Conservation (phyloP, 805 yeast species). For the Candida maltosa region DNA sequence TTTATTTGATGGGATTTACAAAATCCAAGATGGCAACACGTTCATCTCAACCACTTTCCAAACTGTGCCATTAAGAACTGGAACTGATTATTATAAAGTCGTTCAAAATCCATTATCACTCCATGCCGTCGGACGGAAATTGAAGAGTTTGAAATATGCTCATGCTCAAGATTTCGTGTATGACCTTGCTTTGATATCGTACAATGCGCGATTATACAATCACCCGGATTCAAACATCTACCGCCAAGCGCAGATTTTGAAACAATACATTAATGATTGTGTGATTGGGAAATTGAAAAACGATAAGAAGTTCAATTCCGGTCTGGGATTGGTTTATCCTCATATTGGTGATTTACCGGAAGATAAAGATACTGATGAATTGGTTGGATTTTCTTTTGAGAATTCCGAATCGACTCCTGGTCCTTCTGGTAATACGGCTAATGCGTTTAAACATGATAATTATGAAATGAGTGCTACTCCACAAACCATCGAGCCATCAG, state of each 20-base stretch:
- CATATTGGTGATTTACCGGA: conserved; percentile 70
- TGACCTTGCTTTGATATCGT: conserved; percentile 79
- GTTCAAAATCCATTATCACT: conserved; percentile 82
- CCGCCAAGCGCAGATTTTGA: conserved; percentile 61
- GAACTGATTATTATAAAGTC: conserved; percentile 75
- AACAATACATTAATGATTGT: conserved; percentile 44
- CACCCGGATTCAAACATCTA: conserved; percentile 65
- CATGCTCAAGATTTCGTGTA: conserved; percentile 66
- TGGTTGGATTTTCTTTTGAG: conserved; percentile 8
- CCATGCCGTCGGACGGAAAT: conserved; percentile 60
- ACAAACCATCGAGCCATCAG: conserved; percentile 4
- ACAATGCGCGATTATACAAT: conserved; percentile 88
- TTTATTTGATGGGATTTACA: conserved; percentile 37
- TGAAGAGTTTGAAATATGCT: conserved; percentile 52
- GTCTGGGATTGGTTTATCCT: conserved; percentile 47
- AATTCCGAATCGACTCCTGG: conserved; percentile 10
- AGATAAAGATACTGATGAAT: conserved; percentile 27
- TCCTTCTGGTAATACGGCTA: conserved; percentile 1
- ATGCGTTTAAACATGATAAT: neutral
- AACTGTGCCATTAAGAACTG: conserved; percentile 67
- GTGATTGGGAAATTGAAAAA: conserved; percentile 47
- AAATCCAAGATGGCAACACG: conserved; percentile 41
- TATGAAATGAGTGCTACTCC: conserved; percentile 9
- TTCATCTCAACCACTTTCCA: conserved; percentile 58
- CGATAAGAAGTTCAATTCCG: conserved; percentile 36